phyloP scores from a whole-genome alignment of 2,329 filamentous ascomycete genomes.

The Dendryphion nanum region DNA sequence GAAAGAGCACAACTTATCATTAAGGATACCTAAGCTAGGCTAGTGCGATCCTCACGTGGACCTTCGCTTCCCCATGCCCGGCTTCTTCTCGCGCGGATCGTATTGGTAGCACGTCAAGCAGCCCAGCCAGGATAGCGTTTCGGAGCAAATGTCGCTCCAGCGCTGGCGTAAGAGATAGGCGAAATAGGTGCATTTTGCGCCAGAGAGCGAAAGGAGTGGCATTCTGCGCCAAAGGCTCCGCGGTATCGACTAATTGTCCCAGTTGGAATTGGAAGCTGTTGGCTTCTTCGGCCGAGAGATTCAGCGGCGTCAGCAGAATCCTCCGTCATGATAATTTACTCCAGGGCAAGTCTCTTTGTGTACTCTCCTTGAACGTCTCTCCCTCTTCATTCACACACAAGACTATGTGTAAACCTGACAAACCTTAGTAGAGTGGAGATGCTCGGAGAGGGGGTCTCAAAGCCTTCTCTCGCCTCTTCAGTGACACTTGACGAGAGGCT shows the following conservation, averaged over 20 bases:
- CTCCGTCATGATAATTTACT: not conserved
- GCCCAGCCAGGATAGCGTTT: not conserved
- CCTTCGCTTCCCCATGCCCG: conserved; percentile 14
- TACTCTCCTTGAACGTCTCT: not conserved
- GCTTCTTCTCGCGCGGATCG: not conserved
- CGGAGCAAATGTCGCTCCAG: not conserved
- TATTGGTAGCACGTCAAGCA: not conserved
- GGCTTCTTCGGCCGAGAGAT: not conserved
- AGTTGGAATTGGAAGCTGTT: not conserved
- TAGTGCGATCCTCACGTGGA: conserved; percentile 10
- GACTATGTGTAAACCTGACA: not conserved
- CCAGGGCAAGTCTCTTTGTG: not conserved
- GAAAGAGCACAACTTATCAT: not conserved
- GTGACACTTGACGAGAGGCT: conserved; percentile 1
- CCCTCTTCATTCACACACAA: not conserved
- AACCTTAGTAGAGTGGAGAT: not conserved
- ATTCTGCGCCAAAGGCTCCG: not conserved
- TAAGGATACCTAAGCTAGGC: conserved; percentile 1
- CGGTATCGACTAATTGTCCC: not conserved
- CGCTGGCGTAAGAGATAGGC: not conserved
- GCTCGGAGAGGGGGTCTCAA: not conserved
- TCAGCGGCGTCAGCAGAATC: not conserved
- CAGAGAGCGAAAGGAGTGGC: not conserved
- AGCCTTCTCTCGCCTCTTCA: not conserved
- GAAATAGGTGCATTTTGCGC: not conserved